Percentiles rank a stretch among this genome's conserved stretches.
Conservation (phyloP, 2,329 filamentous ascomycete genomes). For the Chrysoporthe puriensis region DNA sequence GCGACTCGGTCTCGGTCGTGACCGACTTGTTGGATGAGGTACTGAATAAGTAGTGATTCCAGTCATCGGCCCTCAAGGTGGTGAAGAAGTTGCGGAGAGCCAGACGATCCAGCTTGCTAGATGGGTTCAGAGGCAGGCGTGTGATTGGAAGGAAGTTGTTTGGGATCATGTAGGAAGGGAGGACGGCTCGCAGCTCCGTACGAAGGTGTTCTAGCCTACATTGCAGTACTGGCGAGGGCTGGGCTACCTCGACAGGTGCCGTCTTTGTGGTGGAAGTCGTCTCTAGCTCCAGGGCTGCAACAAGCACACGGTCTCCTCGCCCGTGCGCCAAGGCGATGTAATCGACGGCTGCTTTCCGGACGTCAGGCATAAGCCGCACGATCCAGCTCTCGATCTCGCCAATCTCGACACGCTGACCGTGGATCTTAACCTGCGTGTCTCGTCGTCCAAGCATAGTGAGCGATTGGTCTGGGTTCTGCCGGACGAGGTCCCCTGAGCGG, state of each 20-base stretch:
- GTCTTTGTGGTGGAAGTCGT: not conserved
- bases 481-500: constrained; percentile 60
- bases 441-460: not conserved
- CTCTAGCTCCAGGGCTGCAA: not conserved
- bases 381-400: constrained; percentile 50
- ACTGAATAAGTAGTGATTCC: not conserved
- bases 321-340: not conserved
- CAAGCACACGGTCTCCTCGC: not conserved
- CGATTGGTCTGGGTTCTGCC: constrained; percentile 61
- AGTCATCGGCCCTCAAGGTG: not conserved
- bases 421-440: constrained; percentile 63
- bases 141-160: constrained; percentile 36
- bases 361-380: constrained; percentile 38
- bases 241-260: not conserved
- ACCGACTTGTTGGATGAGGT: not conserved
- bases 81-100: not conserved
- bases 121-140: constrained; percentile 29
- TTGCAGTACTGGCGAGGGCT: not conserved
- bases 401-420: constrained; percentile 68
- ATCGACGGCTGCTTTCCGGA: constrained; percentile 37
- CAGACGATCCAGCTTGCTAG: constrained; percentile 34
- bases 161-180: constrained; percentile 23
- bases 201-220: constrained; percentile 1
- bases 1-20: not conserved
- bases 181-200: not conserved